Evolutionary conservation across 2,329 filamentous ascomycete species (phyloP), one percentile per base, ranked within the genome.

Genomic region (Thermochaetoides dissita): DNA sequence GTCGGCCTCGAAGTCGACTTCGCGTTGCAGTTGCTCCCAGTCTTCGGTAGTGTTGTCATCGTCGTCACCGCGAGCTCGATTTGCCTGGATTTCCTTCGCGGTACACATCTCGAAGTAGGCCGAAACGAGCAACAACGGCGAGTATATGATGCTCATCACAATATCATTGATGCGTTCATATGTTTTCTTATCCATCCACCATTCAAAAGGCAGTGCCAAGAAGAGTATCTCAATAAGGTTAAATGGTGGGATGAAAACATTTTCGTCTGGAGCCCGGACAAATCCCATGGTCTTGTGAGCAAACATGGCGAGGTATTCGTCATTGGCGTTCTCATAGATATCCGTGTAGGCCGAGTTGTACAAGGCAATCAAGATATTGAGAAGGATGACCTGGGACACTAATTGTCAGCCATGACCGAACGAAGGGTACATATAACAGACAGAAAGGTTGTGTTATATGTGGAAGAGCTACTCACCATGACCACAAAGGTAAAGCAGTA

Each of bases 401-500:
- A 17, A 10, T 6, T 12, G 35, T 49, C 8, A 48, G 44, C 12
- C 24, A 36, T 24, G 17, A 24, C 17, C 17, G 5, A 24, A 5
- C 3, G 17, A 24, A 24, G 17, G 17, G 17, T 24, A 24, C 5
- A 24, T 24, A 24, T 5, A 24, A 24, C 17, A 24, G 17, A 24
- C 17, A 24, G 17, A 24, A 5, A 24, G 17, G 17, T 24, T 24
- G 11, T 12, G 34, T 45, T 38, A 30, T 6, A 9, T 3, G 12
- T 9, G 33, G 30, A 2, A 5, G 17, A 24, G 5, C 29, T 11
- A 57, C 66, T 51, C 53, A 91, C 88, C 82, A 94, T 95, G 55
- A 98, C 84, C 34, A 96, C 80, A 56, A 98, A 98, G 11, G 89
- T 94, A 62, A 95, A 98, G 57, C 93, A 76, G 66, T 98, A 98